Evolutionary conservation across 257 asterid species (phyloP).

Genomic region (Salvia hispanica): DNA sequence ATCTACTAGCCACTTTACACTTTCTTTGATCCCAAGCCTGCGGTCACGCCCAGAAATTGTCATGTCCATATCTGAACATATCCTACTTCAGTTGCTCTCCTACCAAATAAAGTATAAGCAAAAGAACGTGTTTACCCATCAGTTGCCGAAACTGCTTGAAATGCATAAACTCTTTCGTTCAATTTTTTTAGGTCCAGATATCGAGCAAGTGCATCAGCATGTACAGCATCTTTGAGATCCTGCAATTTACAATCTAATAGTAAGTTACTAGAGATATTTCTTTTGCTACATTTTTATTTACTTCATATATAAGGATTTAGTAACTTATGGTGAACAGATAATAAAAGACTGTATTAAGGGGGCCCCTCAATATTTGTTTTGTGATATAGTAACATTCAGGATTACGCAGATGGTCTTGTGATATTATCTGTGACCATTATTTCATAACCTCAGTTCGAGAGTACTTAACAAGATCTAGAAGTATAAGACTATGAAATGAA

Average conservation of each 20-base stretch:
- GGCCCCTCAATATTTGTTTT: constrained; percentile 13
- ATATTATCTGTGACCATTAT: neutral
- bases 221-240: constrained; percentile 83
- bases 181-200: constrained; percentile 80
- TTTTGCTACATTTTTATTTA: neutral
- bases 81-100: neutral
- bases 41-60: constrained; percentile 25
- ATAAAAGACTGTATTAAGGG: neutral
- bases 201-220: constrained; percentile 73
- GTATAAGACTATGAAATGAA: neutral
- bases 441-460: neutral
- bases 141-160: constrained; percentile 70
- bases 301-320: neutral
- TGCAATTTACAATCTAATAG: constrained; percentile 34
- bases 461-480: neutral
- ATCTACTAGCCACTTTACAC: constrained; percentile 88
- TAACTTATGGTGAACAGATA: neutral
- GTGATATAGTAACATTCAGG: neutral
- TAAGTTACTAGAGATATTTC: neutral
- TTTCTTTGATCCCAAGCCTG: constrained; percentile 85
- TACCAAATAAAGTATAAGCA: neutral
- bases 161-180: constrained; percentile 74
- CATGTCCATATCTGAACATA: neutral
- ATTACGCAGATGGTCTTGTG: neutral
- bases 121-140: constrained; percentile 57